Evolutionary conservation across 2,329 filamentous ascomycete species (phyloP).

Genomic region (Neopestalotiopsis sp.): DNA sequence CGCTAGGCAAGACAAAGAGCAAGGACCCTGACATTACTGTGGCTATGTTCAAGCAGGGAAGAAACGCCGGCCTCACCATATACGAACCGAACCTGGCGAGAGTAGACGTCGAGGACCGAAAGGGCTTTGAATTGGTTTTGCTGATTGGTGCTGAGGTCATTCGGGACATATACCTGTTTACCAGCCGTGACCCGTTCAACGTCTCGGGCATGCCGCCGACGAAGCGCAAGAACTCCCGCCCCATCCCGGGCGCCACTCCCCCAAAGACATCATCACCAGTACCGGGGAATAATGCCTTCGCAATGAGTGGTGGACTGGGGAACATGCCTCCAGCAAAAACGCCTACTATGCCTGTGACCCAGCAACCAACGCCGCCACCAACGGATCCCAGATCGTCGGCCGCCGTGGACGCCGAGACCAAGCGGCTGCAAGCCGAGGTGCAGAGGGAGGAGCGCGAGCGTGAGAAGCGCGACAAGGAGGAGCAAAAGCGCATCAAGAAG

Average conservation of each 20-base stretch:
- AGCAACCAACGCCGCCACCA: constrained; percentile 29
- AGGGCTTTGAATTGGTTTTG: constrained; percentile 87
- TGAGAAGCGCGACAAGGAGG: constrained; percentile 59
- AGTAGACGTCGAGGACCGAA: constrained; percentile 91
- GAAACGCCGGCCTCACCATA: constrained; percentile 72
- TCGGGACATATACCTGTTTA: constrained; percentile 67
- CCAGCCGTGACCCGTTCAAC: constrained; percentile 80
- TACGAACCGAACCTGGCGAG: constrained; percentile 93
- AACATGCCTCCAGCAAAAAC: constrained; percentile 48
- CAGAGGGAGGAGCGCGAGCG: constrained; percentile 61
- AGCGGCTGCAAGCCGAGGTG: constrained; percentile 66
- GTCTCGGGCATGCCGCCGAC: constrained; percentile 52
- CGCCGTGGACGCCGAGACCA: constrained; percentile 77
- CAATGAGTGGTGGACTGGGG: constrained; percentile 49
- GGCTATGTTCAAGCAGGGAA: constrained; percentile 80
- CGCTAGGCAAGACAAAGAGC: constrained; percentile 74
- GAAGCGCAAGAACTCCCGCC: constrained; percentile 52
- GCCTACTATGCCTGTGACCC: constrained; percentile 33
- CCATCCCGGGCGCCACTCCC: constrained; percentile 34
- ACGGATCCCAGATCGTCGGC: constrained; percentile 40
- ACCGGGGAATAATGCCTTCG: constrained; percentile 27
- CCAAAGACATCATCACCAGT: constrained; percentile 30
- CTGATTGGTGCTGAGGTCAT: constrained; percentile 68
- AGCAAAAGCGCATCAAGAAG: constrained; percentile 64
- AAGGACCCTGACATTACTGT: constrained; percentile 96